Base-by-base conservation (phyloP, 108 stramenopile genomes). In the Asterionellopsis glacialis region DNA sequence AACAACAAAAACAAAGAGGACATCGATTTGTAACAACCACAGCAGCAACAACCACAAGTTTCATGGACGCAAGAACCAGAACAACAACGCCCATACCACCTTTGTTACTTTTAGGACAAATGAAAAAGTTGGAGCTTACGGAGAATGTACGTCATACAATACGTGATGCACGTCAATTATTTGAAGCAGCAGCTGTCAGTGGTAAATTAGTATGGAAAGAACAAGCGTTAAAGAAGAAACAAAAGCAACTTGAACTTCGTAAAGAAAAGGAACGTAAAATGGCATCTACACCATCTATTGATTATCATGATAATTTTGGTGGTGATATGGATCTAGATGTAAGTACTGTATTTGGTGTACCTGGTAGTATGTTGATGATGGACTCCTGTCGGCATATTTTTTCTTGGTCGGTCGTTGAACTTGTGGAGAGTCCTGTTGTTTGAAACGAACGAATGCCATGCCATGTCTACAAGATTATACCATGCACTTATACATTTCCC, bases 181-280 rank as follows among this genome's bases (percentile, higher is more conserved):
- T 59, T 40, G 56, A 58, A 38, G 88, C 88, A 11, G 72, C 74
- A 6, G 51, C 70, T 44, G 83, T 79, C 18, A 75, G 78, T 45
- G 74, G 79, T 3, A 72, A 57, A 42, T 66, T 80, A 14, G 67
- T 77, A 12, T 10, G 85, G 67, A 63, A 66, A 41, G 85, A 86
- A 64, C 65, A 73, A 21, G 60, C 63, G 25, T 61, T 69, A 28
- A 80, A 68, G 41, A 51, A 70, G 21, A 28, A 63, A 63, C 62
- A 61, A 52, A 33, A 43, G 42, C 44, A 70, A 43, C 25, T 38
- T 41, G 51, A 57, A 14, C 63, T 4, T 6, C 33, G 15, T 9
- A 45, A 60, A 24, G 24, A 56, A 54, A 24, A 47, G 48, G 16
- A 42, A 49, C 11, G 51, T 22, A 59, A 51, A 26, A 28, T 55